Evolutionary conservation across 208 protist species (phyloP).

Genomic region (Crithidia sp.): DNA sequence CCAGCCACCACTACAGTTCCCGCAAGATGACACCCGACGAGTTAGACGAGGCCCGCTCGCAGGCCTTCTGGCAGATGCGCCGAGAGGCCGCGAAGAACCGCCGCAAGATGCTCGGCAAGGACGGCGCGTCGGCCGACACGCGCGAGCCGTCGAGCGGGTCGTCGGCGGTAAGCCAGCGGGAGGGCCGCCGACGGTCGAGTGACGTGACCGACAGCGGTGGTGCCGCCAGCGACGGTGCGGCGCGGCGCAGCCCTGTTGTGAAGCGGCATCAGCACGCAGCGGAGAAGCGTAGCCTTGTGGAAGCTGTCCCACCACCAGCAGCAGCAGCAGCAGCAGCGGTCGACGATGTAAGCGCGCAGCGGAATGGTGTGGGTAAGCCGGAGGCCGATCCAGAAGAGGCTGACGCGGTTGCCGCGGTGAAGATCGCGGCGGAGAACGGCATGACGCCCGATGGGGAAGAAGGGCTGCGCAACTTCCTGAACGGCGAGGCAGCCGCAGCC

Average conservation of each 20-base stretch:
- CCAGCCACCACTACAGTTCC: slow-evolving; percentile 40
- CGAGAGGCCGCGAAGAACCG: slow-evolving; percentile 85
- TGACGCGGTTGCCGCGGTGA: background rate
- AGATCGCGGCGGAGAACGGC: slow-evolving; percentile 1
- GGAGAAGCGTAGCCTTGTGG: background rate
- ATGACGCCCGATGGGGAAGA: slow-evolving; percentile 54
- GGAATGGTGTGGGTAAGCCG: no score
- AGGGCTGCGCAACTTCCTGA: slow-evolving; percentile 64
- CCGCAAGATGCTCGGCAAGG: slow-evolving; percentile 60
- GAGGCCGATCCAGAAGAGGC: background rate
- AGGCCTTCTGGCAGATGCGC: slow-evolving; percentile 92
- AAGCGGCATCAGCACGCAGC: background rate
- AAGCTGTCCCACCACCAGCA: background rate
- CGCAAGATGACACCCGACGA: slow-evolving; percentile 61
- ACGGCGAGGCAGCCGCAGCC: slow-evolving; percentile 56
- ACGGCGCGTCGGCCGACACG: slow-evolving; percentile 2
- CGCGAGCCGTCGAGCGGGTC: slow-evolving; percentile 8
- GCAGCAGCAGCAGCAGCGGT: no score
- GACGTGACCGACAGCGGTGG: background rate
- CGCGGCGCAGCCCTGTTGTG: background rate
- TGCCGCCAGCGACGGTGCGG: background rate
- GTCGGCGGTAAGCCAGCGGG: slow-evolving; percentile 5
- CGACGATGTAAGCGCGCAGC: no score
- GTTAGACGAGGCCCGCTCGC: slow-evolving; percentile 64
- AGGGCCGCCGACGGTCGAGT: background rate